Evolutionary conservation across 202 grass and related monocot genomes (phyloP).

Genomic region (Setaria italica): DNA sequence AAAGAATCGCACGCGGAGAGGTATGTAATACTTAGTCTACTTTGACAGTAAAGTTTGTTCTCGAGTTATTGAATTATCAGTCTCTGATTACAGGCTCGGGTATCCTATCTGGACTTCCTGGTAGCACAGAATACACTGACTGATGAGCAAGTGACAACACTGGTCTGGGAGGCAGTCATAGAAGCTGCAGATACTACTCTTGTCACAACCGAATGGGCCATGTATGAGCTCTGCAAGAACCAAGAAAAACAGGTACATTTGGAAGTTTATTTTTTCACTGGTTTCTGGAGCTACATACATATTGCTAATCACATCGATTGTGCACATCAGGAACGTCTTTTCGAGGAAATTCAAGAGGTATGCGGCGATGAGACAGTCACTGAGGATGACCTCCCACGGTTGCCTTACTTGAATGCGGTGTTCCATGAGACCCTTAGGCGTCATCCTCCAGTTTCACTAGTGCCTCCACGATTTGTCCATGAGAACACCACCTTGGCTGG

Average conservation of each 20-base stretch:
- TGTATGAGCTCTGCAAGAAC: conserved; percentile 80
- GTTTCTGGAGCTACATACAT: neutral
- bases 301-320: too few species aligned
- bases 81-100: conserved; percentile 41
- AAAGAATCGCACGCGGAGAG: conserved; percentile 64
- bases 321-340: conserved; percentile 59
- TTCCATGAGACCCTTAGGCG: too few species aligned
- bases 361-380: conserved; percentile 55
- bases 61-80: too few species aligned
- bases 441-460: too few species aligned
- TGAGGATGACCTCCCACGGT: too few species aligned
- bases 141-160: conserved; percentile 57
- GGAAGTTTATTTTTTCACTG: neutral
- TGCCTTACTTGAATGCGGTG: too few species aligned
- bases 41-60: too few species aligned
- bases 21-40: conserved; percentile 10
- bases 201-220: conserved; percentile 79
- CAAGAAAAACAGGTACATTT: conserved; percentile 57
- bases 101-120: conserved; percentile 74
- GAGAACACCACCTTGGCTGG: too few species aligned
- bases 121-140: conserved; percentile 60
- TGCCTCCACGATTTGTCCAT: too few species aligned
- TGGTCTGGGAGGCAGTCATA: conserved; percentile 81
- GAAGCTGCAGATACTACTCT: conserved; percentile 79
- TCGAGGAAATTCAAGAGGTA: conserved; percentile 62